Evolutionary conservation across 1,284 basidiomycete species (phyloP).

Genomic region (Trichosporon ovoides): DNA sequence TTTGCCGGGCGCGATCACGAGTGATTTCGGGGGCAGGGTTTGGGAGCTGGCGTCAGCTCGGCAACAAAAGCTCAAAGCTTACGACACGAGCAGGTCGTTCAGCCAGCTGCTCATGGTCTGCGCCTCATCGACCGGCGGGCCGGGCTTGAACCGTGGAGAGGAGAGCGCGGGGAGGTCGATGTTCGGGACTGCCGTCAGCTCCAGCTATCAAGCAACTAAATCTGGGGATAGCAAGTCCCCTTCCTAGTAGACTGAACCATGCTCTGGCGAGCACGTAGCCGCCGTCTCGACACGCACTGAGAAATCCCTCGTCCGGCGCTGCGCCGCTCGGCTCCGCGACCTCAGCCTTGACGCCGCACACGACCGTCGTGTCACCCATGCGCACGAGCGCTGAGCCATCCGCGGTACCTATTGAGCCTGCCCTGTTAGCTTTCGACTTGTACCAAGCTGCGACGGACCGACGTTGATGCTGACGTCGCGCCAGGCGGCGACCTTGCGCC

Average conservation of each 20-base stretch:
- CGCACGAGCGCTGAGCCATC: conserved; percentile 83
- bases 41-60: conserved; percentile 55
- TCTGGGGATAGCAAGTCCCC: no score
- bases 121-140: conserved; percentile 85
- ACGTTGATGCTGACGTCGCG: conserved; percentile 65
- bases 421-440: background rate
- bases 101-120: conserved; percentile 79
- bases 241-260: no score
- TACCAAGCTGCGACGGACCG: conserved; percentile 53
- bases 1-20: conserved; percentile 74
- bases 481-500: conserved; percentile 60
- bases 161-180: conserved; percentile 88
- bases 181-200: conserved; percentile 60
- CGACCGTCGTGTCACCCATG: conserved; percentile 82
- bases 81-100: conserved; percentile 70
- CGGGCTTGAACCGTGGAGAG: conserved; percentile 87
- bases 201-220: background rate
- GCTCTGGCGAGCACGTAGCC: no score
- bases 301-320: conserved; percentile 65
- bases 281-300: conserved; percentile 56
- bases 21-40: conserved; percentile 60
- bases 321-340: conserved; percentile 80
- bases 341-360: conserved; percentile 93
- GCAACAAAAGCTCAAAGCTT: conserved; percentile 10
- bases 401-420: conserved; percentile 83